Conservation (phyloP, 257 asterid species). For the Linaria vulgaris region DNA sequence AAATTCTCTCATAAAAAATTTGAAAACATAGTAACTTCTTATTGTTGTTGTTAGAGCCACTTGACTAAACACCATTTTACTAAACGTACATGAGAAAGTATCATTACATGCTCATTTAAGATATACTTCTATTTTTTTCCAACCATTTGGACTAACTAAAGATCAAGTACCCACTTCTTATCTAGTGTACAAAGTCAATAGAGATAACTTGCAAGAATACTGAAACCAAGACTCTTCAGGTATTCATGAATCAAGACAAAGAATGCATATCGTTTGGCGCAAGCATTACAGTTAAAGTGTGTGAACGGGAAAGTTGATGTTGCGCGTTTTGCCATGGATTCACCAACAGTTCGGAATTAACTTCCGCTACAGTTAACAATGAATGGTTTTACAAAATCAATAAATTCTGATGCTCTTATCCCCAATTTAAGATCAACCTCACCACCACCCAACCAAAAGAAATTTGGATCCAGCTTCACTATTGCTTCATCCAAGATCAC, state of each 20-base stretch:
- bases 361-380: slow-evolving; percentile 62
- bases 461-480: slow-evolving; percentile 65
- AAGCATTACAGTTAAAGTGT: neutral
- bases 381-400: slow-evolving; percentile 60
- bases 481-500: slow-evolving; percentile 94
- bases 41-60: too few species aligned
- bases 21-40: too few species aligned
- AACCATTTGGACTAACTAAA: too few species aligned
- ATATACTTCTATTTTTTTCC: too few species aligned
- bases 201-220: neutral
- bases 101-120: too few species aligned
- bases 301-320: neutral
- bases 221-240: neutral
- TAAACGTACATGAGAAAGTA: too few species aligned
- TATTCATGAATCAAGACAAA: slow-evolving; percentile 7
- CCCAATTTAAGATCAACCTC: slow-evolving; percentile 81
- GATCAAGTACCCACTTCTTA: too few species aligned
- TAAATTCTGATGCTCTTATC: slow-evolving; percentile 58
- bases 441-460: slow-evolving; percentile 97
- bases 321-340: neutral
- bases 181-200: too few species aligned
- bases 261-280: neutral
- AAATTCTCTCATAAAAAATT: too few species aligned
- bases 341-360: slow-evolving; percentile 22
- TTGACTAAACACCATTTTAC: too few species aligned